phyloP scores from a whole-genome alignment of 2,329 filamentous ascomycete species.

The Trichoderma harzianum region DNA sequence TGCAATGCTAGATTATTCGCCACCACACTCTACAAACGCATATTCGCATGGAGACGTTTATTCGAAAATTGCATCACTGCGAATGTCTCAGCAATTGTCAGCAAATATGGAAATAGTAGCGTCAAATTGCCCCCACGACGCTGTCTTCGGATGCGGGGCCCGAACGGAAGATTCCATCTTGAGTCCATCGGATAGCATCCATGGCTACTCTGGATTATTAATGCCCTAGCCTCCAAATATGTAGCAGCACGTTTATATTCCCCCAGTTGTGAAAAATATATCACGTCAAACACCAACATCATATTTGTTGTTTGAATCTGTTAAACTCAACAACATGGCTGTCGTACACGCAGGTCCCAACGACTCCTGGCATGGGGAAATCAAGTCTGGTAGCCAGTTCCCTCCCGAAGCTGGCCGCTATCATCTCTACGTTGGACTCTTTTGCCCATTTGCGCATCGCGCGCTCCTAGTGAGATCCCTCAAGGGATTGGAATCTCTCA shows the following conservation, averaged over 20 bases:
- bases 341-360: constrained; percentile 22
- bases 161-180: neutral
- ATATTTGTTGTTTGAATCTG: too few relatives aligned
- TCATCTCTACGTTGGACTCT: constrained; percentile 57
- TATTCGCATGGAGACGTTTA: neutral
- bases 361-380: constrained; percentile 28
- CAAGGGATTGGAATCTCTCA: constrained; percentile 68
- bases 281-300: neutral
- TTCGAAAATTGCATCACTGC: neutral
- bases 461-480: constrained; percentile 68
- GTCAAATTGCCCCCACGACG: neutral
- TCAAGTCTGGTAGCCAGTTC: constrained; percentile 37
- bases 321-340: neutral
- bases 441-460: constrained; percentile 67
- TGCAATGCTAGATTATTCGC: neutral
- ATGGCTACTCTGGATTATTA: neutral
- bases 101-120: neutral
- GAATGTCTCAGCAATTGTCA: neutral
- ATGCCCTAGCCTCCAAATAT: neutral
- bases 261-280: neutral
- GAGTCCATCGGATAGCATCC: neutral
- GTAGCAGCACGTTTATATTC: neutral
- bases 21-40: neutral
- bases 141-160: neutral
- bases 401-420: constrained; percentile 58